phyloP scores from a whole-genome alignment of 2,329 filamentous ascomycete genomes.

The Calonectria pauciramosa region DNA sequence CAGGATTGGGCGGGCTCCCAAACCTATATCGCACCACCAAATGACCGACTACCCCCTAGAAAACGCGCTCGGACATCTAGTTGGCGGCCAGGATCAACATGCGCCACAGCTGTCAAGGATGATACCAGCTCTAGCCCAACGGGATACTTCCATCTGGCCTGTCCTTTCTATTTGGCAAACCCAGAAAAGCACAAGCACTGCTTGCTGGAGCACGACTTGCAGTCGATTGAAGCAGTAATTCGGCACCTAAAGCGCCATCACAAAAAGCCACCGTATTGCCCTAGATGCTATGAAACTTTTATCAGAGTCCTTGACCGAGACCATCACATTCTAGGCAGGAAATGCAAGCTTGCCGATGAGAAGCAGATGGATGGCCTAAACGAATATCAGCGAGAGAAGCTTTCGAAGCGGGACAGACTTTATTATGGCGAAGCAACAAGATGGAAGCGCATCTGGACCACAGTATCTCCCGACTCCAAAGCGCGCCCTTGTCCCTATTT shows the following conservation, averaged over 20 bases:
- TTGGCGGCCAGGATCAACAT: not conserved
- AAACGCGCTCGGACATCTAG: not conserved
- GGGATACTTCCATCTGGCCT: not conserved
- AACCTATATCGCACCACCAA: not conserved
- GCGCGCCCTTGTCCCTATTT: not conserved
- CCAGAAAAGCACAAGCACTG: not conserved
- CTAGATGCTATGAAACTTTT: not conserved
- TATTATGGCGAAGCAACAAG: not conserved
- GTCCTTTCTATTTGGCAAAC: not conserved
- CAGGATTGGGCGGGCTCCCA: not conserved
- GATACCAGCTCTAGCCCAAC: not conserved
- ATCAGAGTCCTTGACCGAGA: not conserved
- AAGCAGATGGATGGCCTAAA: not conserved
- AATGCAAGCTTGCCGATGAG: not conserved
- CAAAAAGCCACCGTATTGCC: not conserved
- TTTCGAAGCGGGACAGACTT: not conserved
- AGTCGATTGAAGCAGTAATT: not conserved
- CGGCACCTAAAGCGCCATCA: not conserved
- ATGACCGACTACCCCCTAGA: not conserved
- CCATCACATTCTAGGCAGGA: not conserved
- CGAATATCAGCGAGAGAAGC: not conserved
- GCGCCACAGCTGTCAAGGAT: not conserved
- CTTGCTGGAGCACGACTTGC: not conserved
- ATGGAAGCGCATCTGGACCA: not conserved
- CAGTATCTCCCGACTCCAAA: not conserved